A percentile compares a stretch with the other conserved stretches of the same genome.
Conservation (phyloP, 352 stramenopile genomes). For the Phytophthora constricta region DNA sequence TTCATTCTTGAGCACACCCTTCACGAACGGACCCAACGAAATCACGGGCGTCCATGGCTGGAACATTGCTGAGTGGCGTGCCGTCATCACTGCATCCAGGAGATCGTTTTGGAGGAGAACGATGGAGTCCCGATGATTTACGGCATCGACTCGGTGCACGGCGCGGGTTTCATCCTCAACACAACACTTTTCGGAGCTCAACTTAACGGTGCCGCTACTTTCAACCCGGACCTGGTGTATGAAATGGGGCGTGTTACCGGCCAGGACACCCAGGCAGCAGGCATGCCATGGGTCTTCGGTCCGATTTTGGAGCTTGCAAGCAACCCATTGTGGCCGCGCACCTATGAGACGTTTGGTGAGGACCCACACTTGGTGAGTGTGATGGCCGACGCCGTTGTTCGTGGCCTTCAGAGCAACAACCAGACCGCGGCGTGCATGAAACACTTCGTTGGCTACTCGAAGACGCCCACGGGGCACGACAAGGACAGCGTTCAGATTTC, state of each 20-base stretch:
- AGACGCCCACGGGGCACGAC: conserved; percentile 77
- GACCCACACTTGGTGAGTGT: conserved; percentile 77
- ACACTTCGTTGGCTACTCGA: conserved; percentile 82
- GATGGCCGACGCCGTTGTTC: conserved; percentile 71
- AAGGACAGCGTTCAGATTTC: conserved; percentile 67
- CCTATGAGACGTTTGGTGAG: conserved; percentile 94
- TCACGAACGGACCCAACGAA: conserved; percentile 35
- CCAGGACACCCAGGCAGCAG: conserved; percentile 79
- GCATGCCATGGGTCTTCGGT: conserved; percentile 88
- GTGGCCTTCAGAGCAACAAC: conserved; percentile 73
- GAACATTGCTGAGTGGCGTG: conserved; percentile 67
- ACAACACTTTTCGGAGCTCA: conserved; percentile 85
- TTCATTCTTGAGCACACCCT: conserved; percentile 71
- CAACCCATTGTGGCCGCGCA: conserved; percentile 83
- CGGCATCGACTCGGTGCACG: conserved; percentile 89
- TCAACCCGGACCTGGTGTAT: conserved; percentile 73
- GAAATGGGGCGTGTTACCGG: conserved; percentile 67
- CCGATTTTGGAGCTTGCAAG: conserved; percentile 80
- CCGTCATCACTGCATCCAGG: conserved; percentile 75
- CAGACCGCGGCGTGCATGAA: conserved; percentile 84
- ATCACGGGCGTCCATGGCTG: conserved; percentile 35
- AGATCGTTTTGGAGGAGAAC: conserved; percentile 66
- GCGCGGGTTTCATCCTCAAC: conserved; percentile 79
- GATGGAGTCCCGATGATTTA: conserved; percentile 67
- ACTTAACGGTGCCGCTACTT: conserved; percentile 84